These are phyloP conservation scores for Pseudevernia furfuracea DNA, from an alignment of 495 filamentous ascomycete species.

Conservation along the genomic window DNA sequence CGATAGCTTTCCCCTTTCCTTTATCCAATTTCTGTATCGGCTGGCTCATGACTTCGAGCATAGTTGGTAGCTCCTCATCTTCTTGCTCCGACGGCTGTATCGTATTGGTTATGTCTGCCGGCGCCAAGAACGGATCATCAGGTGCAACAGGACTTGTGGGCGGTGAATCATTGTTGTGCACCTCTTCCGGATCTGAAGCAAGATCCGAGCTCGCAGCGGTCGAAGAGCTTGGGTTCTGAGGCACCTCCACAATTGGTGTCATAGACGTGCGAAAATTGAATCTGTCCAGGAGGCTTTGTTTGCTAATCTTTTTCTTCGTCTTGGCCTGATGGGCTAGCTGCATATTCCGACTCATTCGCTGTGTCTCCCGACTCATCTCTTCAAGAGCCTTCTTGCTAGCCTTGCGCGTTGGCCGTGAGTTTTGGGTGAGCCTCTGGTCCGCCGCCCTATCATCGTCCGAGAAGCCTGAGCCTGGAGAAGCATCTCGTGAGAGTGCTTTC, in stretches of 20 bases:
- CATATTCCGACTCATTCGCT: conserved; percentile 80
- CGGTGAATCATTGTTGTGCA: conserved; percentile 39
- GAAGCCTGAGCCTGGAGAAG: conserved; percentile 24
- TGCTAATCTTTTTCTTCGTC: conserved; percentile 87
- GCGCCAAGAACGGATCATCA: conserved; percentile 25
- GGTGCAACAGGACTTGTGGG: conserved; percentile 42
- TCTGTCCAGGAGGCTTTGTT: conserved; percentile 70
- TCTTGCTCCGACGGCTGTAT: neutral
- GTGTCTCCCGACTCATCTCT: conserved; percentile 88
- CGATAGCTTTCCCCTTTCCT: conserved; percentile 46
- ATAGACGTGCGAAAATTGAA: conserved; percentile 61
- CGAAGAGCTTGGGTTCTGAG: conserved; percentile 33
- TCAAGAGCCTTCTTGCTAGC: conserved; percentile 95
- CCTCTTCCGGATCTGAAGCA: conserved; percentile 44
- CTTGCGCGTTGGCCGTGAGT: conserved; percentile 65
- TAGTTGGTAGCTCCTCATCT: conserved; percentile 25
- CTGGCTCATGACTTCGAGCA: conserved; percentile 22
- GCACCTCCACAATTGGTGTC: conserved; percentile 22
- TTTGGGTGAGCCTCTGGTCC: conserved; percentile 53
- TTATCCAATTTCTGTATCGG: conserved; percentile 39
- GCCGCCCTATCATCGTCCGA: conserved; percentile 50
- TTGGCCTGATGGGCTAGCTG: conserved; percentile 84
- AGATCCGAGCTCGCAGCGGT: conserved; percentile 37
- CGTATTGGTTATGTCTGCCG: too few species aligned
- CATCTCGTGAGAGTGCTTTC: conserved; percentile 27